Conservation (phyloP, 2,329 filamentous ascomycete species). For the Zymoseptoria ardabiliae region DNA sequence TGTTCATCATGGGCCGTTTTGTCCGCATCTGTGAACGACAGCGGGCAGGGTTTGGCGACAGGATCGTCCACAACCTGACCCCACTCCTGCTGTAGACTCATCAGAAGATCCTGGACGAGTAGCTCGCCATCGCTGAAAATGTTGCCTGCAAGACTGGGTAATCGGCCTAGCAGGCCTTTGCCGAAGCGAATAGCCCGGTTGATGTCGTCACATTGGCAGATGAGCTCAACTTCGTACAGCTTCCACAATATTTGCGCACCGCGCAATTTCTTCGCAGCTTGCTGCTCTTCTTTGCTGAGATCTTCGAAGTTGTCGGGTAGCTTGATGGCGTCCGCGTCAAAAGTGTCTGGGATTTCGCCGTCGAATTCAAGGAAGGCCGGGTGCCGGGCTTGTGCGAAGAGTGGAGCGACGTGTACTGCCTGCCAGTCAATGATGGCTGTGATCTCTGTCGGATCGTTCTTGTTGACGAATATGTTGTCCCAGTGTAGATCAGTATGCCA, state of each 20-base stretch:
- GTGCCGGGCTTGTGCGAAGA: constrained; percentile 7
- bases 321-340: constrained; percentile 6
- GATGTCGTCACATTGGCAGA: constrained; percentile 5
- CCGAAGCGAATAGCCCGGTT: constrained; percentile 7
- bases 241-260: constrained; percentile 8
- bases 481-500: constrained; percentile 28
- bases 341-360: constrained; percentile 8
- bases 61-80: constrained; percentile 7
- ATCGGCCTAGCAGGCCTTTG: constrained; percentile 5
- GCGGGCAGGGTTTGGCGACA: constrained; percentile 1
- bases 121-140: constrained; percentile 11
- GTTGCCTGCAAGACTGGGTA: constrained; percentile 6
- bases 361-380: constrained; percentile 7
- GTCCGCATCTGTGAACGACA: constrained; percentile 3
- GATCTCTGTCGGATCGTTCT: constrained; percentile 24
- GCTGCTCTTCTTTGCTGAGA: constrained; percentile 5
- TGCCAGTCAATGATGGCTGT: constrained; percentile 34
- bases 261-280: constrained; percentile 5
- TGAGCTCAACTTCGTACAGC: constrained; percentile 7
- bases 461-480: constrained; percentile 31
- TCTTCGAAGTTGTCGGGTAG: constrained; percentile 7
- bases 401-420: constrained; percentile 5
- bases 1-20: constrained; percentile 2
- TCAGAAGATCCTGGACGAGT: constrained; percentile 6
- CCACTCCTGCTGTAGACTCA: constrained; percentile 7